Conservation (phyloP, 345 rosid genomes). For the Geranium rotundifolium region DNA sequence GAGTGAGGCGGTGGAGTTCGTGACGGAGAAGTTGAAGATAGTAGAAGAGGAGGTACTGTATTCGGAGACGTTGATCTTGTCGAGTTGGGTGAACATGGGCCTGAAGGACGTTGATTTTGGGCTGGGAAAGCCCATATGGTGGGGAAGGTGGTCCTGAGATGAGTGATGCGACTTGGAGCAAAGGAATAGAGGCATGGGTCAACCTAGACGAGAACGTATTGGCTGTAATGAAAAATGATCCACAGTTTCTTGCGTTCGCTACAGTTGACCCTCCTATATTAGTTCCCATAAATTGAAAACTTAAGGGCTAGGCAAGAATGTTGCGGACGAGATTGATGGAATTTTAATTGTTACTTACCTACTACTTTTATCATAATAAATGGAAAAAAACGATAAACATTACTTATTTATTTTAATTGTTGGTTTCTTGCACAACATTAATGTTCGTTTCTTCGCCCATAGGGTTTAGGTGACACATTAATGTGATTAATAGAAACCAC, state of each 20-base stretch:
- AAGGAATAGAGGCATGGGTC: neutral
- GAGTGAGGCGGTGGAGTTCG: neutral
- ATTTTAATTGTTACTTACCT: too few relatives aligned
- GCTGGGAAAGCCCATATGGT: neutral
- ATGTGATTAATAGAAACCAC: too few relatives aligned
- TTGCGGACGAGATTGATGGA: too few relatives aligned
- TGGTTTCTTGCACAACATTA: too few relatives aligned
- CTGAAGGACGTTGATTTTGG: neutral
- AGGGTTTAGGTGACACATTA: too few relatives aligned
- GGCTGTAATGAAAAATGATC: neutral
- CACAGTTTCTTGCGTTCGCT: neutral
- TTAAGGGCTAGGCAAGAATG: too few relatives aligned
- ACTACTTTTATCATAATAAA: too few relatives aligned
- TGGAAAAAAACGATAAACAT: too few relatives aligned
- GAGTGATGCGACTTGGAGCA: neutral
- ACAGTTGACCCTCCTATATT: too few relatives aligned
- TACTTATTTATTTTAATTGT: too few relatives aligned
- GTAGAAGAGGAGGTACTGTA: neutral
- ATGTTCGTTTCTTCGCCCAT: too few relatives aligned
- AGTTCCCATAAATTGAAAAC: too few relatives aligned
- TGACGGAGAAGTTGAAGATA: neutral
- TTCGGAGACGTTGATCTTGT: conserved; percentile 1
- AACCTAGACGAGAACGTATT: neutral
- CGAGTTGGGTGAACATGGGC: neutral
- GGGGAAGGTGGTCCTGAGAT: neutral